phyloP scores from a whole-genome alignment of 768 basidiomycete genomes.

The Suillus luteus region DNA sequence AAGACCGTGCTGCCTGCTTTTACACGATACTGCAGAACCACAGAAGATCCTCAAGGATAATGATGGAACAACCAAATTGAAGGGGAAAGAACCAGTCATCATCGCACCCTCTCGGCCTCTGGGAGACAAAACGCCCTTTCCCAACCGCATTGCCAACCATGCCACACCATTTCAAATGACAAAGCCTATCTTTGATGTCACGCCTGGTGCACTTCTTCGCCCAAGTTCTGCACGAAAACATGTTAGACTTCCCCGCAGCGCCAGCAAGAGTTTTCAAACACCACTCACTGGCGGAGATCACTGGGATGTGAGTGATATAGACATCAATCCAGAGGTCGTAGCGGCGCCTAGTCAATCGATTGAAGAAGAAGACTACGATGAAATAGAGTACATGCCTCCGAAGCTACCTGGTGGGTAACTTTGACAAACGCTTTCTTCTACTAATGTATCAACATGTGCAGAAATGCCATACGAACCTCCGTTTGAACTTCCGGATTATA shows the following conservation, averaged over 20 bases:
- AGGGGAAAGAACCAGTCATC: constrained; percentile 21
- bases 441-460: constrained; percentile 20
- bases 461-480: constrained; percentile 46
- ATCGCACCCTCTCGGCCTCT: constrained; percentile 47
- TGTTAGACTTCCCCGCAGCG: constrained; percentile 54
- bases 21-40: background rate
- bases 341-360: constrained; percentile 25
- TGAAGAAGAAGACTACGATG: constrained; percentile 41
- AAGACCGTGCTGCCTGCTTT: background rate
- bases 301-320: constrained; percentile 75
- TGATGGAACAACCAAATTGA: constrained; percentile 17
- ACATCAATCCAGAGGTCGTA: constrained; percentile 33
- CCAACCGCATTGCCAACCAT: constrained; percentile 50
- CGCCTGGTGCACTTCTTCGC: constrained; percentile 40
- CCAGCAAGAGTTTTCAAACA: constrained; percentile 59
- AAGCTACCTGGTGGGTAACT: constrained; percentile 46
- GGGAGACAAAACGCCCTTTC: constrained; percentile 76
- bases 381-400: constrained; percentile 59
- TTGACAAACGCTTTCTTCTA: background rate
- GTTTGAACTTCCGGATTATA: constrained; percentile 54
- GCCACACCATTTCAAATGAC: constrained; percentile 17
- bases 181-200: constrained; percentile 33
- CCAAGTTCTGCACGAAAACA: constrained; percentile 73
- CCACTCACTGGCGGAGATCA: constrained; percentile 65
- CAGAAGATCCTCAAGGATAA: background rate